Evolutionary conservation across 1,284 basidiomycete species (phyloP), one percentile per base, ranked within the genome.

Genomic region (Amylostereum areolatum): DNA sequence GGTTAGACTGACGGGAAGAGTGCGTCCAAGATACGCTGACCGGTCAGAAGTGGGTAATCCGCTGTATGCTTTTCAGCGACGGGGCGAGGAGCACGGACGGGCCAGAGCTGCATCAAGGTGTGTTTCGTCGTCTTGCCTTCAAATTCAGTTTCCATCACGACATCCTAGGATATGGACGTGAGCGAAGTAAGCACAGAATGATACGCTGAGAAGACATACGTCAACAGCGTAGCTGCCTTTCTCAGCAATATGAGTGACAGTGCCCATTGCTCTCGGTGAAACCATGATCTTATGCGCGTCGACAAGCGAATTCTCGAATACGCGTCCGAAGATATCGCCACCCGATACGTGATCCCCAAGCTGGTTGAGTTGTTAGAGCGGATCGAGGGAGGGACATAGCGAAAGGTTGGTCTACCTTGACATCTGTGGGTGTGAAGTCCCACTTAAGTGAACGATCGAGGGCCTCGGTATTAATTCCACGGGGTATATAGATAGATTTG

Each of bases 211-310:
- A 37, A 52, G 33, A 71, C 85, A 61, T 66, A 93, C 92, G 65
- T 97, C 79, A 46, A 99, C 90, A 40, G 83, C 77, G 71, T 99
- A 99, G 60, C 86, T 87, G 58, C 96, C 96, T 72, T 93, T 94
- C 69, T 96, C 94, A 39, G 92, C 94, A 50, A 99, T 86, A 62
- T 87, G 77, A 18, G 93, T 97, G 66, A 99, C 89, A 5, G 95
- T 97, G 56, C 96, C 96, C 66, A 97, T 84, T 12, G 93, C 92
- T 43, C 94, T 85, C 8, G 96, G 96, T 32, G 87, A 79, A 45
- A 99, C 77, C 90, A 98, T 95, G 65, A 98, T 90, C 75, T 97
- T 97, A 75, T 99, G 96, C 66, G 94, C 89, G 68, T 93, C 80
- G 54, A 99, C 85, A 11, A 99, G 78, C 27, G 97, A 96, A 73